Conservation (phyloP, 202 grass and related monocot species). For the Eragrostis tef region DNA sequence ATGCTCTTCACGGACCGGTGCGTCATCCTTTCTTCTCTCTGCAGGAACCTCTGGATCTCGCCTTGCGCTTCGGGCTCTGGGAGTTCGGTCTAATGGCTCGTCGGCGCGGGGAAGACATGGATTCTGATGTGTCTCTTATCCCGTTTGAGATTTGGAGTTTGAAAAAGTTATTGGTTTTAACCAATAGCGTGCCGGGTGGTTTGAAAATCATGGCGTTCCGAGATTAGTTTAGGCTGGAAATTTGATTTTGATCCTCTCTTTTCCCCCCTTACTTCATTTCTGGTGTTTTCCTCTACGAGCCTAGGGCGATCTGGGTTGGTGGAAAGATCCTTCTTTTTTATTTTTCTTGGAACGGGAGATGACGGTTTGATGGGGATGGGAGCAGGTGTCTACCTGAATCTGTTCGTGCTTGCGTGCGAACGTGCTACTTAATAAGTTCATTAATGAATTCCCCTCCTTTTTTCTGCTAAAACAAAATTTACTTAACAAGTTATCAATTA, state of each 20-base stretch:
- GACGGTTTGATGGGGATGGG: slow-evolving; percentile 37
- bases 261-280: neutral
- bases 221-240: neutral
- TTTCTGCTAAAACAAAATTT: neutral
- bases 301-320: slow-evolving; percentile 59
- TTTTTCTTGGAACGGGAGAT: slow-evolving; percentile 40
- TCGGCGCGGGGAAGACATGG: neutral
- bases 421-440: slow-evolving; percentile 25
- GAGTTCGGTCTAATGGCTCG: neutral
- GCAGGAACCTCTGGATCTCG: slow-evolving; percentile 41
- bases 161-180: neutral
- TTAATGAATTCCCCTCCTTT: neutral
- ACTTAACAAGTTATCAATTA: neutral
- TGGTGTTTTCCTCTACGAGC: slow-evolving; percentile 22
- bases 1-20: slow-evolving; percentile 78
- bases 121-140: slow-evolving; percentile 2
- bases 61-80: neutral
- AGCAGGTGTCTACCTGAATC: slow-evolving; percentile 11
- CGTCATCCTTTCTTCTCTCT: neutral
- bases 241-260: slow-evolving; percentile 7
- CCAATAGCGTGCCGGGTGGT: slow-evolving; percentile 17
- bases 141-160: slow-evolving; percentile 41
- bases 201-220: neutral
- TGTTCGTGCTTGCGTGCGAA: slow-evolving; percentile 36
- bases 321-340: slow-evolving; percentile 37